A percentile compares a stretch with the other conserved stretches of the same genome.
phyloP scores from a whole-genome alignment of 2,329 filamentous ascomycete species.

The Diplodia mutila region DNA sequence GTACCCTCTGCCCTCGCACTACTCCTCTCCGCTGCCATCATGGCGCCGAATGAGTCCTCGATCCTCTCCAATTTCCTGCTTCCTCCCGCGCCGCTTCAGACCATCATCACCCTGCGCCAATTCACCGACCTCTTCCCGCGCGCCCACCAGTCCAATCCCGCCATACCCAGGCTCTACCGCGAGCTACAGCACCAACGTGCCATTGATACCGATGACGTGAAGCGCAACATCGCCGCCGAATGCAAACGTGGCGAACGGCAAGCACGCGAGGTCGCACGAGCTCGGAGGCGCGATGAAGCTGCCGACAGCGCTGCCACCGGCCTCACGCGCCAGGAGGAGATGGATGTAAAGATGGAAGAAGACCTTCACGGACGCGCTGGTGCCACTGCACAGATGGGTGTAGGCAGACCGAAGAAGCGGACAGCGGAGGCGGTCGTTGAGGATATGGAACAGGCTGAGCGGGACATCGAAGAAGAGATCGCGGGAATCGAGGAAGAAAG shows the following conservation, averaged over 20 bases:
- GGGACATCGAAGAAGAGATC: conserved; percentile 70
- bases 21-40: conserved; percentile 39
- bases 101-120: conserved; percentile 72
- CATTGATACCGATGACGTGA: conserved; percentile 68
- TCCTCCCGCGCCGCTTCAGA: conserved; percentile 72
- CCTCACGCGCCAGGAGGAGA: conserved; percentile 60
- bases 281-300: conserved; percentile 56
- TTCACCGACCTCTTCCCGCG: conserved; percentile 79
- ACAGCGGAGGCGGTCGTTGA: conserved; percentile 67
- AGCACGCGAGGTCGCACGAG: conserved; percentile 60
- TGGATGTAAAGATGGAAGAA: conserved; percentile 56
- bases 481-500: conserved; percentile 68
- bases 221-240: conserved; percentile 68
- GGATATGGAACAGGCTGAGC: conserved; percentile 69
- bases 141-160: conserved; percentile 65
- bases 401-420: conserved; percentile 57
- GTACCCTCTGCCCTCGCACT: background rate
- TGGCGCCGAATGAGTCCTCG: conserved; percentile 74
- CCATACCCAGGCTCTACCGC: conserved; percentile 73
- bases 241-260: conserved; percentile 63
- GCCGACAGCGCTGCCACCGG: conserved; percentile 57
- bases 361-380: conserved; percentile 45
- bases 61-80: conserved; percentile 81
- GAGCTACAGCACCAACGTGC: conserved; percentile 78
- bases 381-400: conserved; percentile 36